phyloP scores from a whole-genome alignment of 1,284 basidiomycete species.

The Cryptococcus sp. region DNA sequence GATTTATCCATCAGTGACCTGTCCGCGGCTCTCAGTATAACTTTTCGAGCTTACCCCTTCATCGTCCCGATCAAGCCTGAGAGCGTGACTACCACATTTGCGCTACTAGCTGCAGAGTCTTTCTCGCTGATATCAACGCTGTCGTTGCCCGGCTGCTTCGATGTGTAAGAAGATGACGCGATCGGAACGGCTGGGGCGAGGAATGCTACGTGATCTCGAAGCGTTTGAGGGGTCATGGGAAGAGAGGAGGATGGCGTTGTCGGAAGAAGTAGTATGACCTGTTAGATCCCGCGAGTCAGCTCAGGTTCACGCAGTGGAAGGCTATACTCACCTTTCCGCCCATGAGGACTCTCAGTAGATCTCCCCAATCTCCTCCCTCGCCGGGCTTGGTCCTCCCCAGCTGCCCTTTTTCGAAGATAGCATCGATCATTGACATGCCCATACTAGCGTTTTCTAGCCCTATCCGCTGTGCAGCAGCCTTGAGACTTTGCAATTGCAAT shows the following conservation, averaged over 20 bases:
- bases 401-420: constrained; percentile 67
- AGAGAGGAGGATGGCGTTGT: constrained; percentile 58
- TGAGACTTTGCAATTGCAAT: constrained; percentile 75
- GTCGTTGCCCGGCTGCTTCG: constrained; percentile 16
- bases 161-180: constrained; percentile 15
- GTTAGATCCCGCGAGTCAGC: constrained; percentile 5
- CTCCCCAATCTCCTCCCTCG: constrained; percentile 67
- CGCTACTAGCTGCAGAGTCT: constrained; percentile 5
- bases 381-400: constrained; percentile 63
- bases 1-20: neutral
- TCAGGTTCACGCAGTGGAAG: neutral
- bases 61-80: constrained; percentile 76
- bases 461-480: constrained; percentile 72
- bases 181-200: constrained; percentile 30
- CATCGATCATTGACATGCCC: constrained; percentile 83
- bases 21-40: neutral
- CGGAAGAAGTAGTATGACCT: constrained; percentile 79
- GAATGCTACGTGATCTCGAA: constrained; percentile 75
- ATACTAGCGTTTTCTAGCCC: constrained; percentile 69
- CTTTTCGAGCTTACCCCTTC: constrained; percentile 54
- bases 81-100: constrained; percentile 65
- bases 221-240: constrained; percentile 67
- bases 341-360: constrained; percentile 68
- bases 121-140: neutral
- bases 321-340: constrained; percentile 64